These are phyloP conservation scores for Petasospora rhodanensis DNA, from an alignment of 1,139 yeast genomes.

Conservation along the genomic window DNA sequence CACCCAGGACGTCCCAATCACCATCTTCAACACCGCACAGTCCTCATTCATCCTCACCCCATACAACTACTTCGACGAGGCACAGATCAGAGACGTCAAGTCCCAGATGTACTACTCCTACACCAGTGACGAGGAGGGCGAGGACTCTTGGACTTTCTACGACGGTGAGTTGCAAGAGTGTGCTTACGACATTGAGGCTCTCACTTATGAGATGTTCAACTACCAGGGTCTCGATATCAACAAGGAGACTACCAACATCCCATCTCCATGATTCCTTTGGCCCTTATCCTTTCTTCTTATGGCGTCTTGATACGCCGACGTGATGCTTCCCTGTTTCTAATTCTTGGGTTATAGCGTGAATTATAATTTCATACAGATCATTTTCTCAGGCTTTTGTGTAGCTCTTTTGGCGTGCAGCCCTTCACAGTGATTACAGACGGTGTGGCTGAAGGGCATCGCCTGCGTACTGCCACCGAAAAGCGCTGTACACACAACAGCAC, in stretches of 20 bases:
- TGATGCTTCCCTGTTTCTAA: too few species aligned
- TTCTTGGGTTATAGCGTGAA: too few species aligned
- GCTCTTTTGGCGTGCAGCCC: too few species aligned
- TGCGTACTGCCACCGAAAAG: too few species aligned
- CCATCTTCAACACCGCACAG: constrained; percentile 25
- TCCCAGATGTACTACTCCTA: constrained; percentile 21
- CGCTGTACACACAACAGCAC: too few species aligned
- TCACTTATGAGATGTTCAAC: constrained; percentile 12
- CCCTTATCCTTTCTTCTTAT: too few species aligned
- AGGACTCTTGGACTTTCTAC: constrained; percentile 20
- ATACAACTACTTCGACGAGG: constrained; percentile 24
- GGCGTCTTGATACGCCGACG: too few species aligned
- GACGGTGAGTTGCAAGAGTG: constrained; percentile 20
- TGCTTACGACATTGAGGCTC: constrained; percentile 11
- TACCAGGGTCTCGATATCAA: constrained; percentile 17
- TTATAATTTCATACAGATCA: too few species aligned
- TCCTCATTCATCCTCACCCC: constrained; percentile 24
- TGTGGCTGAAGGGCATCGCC: too few species aligned
- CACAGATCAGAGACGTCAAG: constrained; percentile 22
- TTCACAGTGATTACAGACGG: too few species aligned
- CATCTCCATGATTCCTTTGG: constrained; percentile 21
- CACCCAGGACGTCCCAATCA: constrained; percentile 26
- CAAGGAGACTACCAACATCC: constrained; percentile 21
- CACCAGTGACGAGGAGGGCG: constrained; percentile 10
- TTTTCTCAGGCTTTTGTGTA: too few species aligned